Evolutionary conservation across 2,329 filamentous ascomycete genomes (phyloP), one percentile per base, ranked within the genome.

Genomic region (Coniochaeta prunicola): DNA sequence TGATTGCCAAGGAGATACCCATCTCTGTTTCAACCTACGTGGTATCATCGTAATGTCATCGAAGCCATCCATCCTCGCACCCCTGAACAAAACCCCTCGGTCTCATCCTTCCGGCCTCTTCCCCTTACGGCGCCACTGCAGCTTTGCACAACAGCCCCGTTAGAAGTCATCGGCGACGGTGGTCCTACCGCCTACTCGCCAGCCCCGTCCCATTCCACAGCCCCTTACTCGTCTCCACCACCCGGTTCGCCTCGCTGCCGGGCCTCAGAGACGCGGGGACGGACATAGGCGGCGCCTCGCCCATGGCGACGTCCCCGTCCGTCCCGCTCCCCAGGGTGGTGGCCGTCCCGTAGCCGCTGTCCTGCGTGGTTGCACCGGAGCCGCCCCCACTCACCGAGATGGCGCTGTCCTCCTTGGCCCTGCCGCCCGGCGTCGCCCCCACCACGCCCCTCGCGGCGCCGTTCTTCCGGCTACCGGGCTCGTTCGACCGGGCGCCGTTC

Each of bases 141-240:
- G n/a, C n/a, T n/a, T n/a, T n/a, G n/a, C n/a, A n/a, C n/a, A n/a
- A n/a, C n/a, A n/a, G n/a, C n/a, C n/a, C n/a, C n/a, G n/a, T n/a
- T n/a, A n/a, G n/a, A n/a, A n/a, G n/a, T n/a, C n/a, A n/a, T n/a
- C n/a, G n/a, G n/a, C n/a, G n/a, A n/a, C 10, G 38, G 42, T 12
- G 4, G 31, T 24, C 26, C 61, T 61, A 65, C 60, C 67, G 63
- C 53, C 64, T 66, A 28, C 63, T 68, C 5, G 64, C 59, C 30
- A 38, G 24, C 17, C 54, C 54, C 19, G 33, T 42, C 10, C 70
- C 71, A 57, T 72, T 81, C 85, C 85, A 88, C 59, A 88, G 70
- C 1, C 85, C 85, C 65, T 83, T 86, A 36, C 80, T 84, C 30
- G 84, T 86, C 71, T 87, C 83, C n/a, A 85, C 73, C 15, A 86